These are phyloP conservation scores for Microdochium paspali DNA, from an alignment of 2,329 filamentous ascomycete genomes.

Conservation along the genomic window DNA sequence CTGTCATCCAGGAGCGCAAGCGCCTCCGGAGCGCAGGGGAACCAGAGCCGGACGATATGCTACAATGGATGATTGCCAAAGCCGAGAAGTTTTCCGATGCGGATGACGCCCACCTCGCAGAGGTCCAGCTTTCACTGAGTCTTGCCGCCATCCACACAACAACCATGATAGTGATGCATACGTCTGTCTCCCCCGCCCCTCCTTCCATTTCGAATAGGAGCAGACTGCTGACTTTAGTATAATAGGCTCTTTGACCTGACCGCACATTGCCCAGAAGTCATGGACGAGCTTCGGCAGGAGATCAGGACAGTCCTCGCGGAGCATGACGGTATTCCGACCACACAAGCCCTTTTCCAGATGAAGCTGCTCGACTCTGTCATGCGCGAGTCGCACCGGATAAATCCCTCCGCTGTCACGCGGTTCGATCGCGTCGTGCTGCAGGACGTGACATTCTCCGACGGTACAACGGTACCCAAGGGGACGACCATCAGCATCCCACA, in stretches of 20 bases:
- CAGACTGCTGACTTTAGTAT: neutral
- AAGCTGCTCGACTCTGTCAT: conserved; percentile 27
- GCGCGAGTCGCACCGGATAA: conserved; percentile 20
- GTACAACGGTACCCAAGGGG: neutral
- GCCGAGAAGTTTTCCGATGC: conserved; percentile 17
- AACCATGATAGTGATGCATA: conserved; percentile 28
- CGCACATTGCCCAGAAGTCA: conserved; percentile 30
- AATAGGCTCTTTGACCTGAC: conserved; percentile 36
- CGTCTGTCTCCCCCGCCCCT: conserved; percentile 10
- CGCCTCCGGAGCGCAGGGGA: conserved; percentile 5
- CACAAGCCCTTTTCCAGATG: conserved; percentile 23
- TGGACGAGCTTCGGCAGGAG: conserved; percentile 41
- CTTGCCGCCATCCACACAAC: conserved; percentile 43
- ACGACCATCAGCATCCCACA: neutral
- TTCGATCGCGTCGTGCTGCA: conserved; percentile 37
- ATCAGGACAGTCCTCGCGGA: conserved; percentile 25
- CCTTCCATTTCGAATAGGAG: neutral
- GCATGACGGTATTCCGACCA: conserved; percentile 20
- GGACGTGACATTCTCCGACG: conserved; percentile 21
- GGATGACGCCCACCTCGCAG: conserved; percentile 22
- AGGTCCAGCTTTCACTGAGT: conserved; percentile 29
- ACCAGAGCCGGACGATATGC: conserved; percentile 30
- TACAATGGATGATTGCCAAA: conserved; percentile 34
- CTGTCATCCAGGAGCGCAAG: conserved; percentile 22
- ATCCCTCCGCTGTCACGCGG: conserved; percentile 20